Base-by-base conservation (phyloP, 345 rosid genomes). In the Angophora floribunda region DNA sequence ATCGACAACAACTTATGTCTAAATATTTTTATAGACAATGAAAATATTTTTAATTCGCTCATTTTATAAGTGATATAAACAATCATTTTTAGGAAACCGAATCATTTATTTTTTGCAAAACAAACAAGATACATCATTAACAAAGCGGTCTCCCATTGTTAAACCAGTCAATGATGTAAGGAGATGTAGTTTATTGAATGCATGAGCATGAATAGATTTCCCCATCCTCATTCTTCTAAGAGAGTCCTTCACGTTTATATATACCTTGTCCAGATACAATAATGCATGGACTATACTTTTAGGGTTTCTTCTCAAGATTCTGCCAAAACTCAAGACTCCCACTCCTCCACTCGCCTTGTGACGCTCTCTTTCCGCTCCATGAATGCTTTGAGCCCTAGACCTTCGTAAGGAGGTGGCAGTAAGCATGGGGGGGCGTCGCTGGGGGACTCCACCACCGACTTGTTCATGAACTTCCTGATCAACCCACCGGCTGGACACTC, bases 401-500 rank as follows among this genome's bases (percentile, higher is more conserved):
- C 95, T 85, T 95, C 95, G 57, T 94, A 94, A 6, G 98, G 95
- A 49, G 95, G 93, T 6, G 96, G 93, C 91, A 96, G 65, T 44
- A 86, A 32, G 92, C 98, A 96, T 0, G 97, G 97, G 57, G 91
- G 86, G n/a, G 89, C 88, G 8, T 93, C 90, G 7, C 96, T 90
- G 22, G 98, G 97, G 7, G 88, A 87, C 80, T 89, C 93, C 91
- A 95, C 98, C 61, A 95, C 32, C 44, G 98, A 96, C 53, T 94
- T 95, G 24, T 51, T 78, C 95, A 94, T 93, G 85, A 94, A 95
- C 90, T 93, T 91, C 91, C 88, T 89, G 88, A 86, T 90, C 28
- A 89, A 52, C 85, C 96, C 97, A 3, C 75, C 26, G 10, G 95
- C 94, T 0, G 87, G 89, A 44, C 97, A 96, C 12, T 91, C 94